A percentile compares a stretch with the other conserved stretches of the same genome.
These are phyloP conservation scores for Cercophora sp. DNA, from an alignment of 495 filamentous ascomycete species.

Conservation along the genomic window DNA sequence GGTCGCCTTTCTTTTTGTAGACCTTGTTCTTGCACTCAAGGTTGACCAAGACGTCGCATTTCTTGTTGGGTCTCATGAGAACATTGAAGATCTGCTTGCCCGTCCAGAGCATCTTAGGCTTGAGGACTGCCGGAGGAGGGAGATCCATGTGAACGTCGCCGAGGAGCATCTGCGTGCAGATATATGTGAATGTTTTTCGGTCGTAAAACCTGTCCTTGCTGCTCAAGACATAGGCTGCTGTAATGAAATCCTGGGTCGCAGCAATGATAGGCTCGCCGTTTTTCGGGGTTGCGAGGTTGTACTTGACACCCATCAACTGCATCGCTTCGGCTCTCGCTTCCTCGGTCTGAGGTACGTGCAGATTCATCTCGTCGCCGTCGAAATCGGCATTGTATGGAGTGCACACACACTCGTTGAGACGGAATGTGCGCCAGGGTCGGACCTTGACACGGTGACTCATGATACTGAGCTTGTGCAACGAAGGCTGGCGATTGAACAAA, in stretches of 20 bases:
- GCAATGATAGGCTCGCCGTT: slow-evolving; percentile 98
- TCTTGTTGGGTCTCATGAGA: slow-evolving; percentile 84
- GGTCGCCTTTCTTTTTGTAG: slow-evolving; percentile 52
- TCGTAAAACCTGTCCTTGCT: slow-evolving; percentile 93
- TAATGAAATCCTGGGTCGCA: slow-evolving; percentile 98
- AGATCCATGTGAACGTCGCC: slow-evolving; percentile 76
- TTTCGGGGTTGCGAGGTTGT: slow-evolving; percentile 92
- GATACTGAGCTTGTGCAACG: slow-evolving; percentile 96
- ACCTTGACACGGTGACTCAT: slow-evolving; percentile 91
- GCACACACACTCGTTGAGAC: slow-evolving; percentile 96
- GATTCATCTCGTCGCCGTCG: slow-evolving; percentile 99
- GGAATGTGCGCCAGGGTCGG: slow-evolving; percentile 92
- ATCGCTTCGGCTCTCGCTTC: slow-evolving; percentile 95
- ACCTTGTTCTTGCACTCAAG: slow-evolving; percentile 88
- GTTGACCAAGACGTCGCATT: slow-evolving; percentile 78
- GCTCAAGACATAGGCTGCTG: slow-evolving; percentile 83
- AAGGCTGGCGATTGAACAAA: slow-evolving; percentile 96
- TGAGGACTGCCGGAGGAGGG: slow-evolving; percentile 78
- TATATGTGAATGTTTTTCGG: slow-evolving; percentile 76
- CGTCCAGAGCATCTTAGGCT: slow-evolving; percentile 88
- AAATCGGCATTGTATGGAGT: slow-evolving; percentile 99
- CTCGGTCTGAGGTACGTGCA: slow-evolving; percentile 96
- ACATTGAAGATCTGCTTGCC: slow-evolving; percentile 97
- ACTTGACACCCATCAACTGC: slow-evolving; percentile 95
- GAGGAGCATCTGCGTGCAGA: slow-evolving; percentile 91